Base-by-base conservation (phyloP, 441 rosid species). In the Gossypium schwendimanii region DNA sequence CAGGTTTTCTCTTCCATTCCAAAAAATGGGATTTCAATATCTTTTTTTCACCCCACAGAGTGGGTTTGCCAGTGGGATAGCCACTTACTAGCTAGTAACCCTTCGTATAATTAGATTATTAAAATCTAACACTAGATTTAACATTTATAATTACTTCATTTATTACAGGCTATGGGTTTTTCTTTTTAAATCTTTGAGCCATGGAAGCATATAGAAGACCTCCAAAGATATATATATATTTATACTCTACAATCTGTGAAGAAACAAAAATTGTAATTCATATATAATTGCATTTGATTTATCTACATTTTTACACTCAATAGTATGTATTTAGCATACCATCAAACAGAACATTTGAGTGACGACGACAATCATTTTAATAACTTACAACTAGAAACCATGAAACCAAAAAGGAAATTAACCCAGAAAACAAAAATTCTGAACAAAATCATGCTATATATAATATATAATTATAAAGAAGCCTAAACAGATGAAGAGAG, bases 251-350 rank as follows among this genome's bases (percentile, higher is more conserved):
- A 0, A 28, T 60, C 3, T 60, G 4, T 67, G n/a, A n/a, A 57
- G 24, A 45, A 26, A 28, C 10, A 49, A 17, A 58, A 57, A 53
- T 54, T 66, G 26, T 76, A 69, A 74, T 80, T 72, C 64, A 79
- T 77, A 81, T 77, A 80, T 76, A 61, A 75, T 74, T 64, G 39
- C 68, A 64, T 72, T 83, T 64, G 75, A 33, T 72, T 55, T 81
- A 79, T 84, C 83, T 83, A 84, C 85, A 85, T 49, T 84, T 81
- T 76, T 88, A 83, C 86, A 84, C 81, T 83, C 87, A 68, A 20
- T 63, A 74, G 76, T 70, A 80, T 82, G 81, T 76, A 73, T 57
- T 75, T 71, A 83, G 76, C 86, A 78, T 77, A 66, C 79, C 80
- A 79, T 81, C 81, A 82, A 84, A 81, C 86, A 83, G 76, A 85